Evolutionary conservation across 345 rosid genomes (phyloP).

Genomic region (Ceriops tagal): DNA sequence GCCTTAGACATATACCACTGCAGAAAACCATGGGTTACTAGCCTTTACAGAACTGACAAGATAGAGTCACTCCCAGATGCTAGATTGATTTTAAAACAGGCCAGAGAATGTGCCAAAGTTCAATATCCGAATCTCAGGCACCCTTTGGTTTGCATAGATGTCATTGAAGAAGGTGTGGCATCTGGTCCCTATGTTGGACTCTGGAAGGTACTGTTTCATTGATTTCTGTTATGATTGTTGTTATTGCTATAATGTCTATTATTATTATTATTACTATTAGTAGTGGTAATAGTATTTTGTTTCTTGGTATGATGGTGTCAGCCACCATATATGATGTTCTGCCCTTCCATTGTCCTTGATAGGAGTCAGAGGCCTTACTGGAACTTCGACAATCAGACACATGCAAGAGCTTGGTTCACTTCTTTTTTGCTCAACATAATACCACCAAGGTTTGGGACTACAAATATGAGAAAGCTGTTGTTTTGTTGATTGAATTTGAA

Average conservation of each 20-base stretch:
- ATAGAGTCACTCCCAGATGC: constrained; percentile 12
- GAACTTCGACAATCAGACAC: constrained; percentile 9
- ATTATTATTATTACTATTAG: not conserved
- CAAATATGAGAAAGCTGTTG: no score
- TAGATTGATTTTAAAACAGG: constrained; percentile 5
- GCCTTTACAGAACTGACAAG: constrained; percentile 11
- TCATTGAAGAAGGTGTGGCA: constrained; percentile 9
- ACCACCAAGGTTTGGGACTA: not conserved
- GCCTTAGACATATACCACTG: constrained; percentile 5
- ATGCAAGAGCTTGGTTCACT: constrained; percentile 13
- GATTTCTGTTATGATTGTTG: not conserved
- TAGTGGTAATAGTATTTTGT: not conserved
- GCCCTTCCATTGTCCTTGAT: no score
- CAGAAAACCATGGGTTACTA: constrained; percentile 13
- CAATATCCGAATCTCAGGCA: constrained; percentile 5
- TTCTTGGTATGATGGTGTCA: not conserved
- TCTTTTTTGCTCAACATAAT: not conserved
- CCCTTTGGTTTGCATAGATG: constrained; percentile 13
- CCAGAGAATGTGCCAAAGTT: not conserved
- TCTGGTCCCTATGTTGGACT: constrained; percentile 9
- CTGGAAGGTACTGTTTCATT: constrained; percentile 5
- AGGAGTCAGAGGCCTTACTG: constrained; percentile 7
- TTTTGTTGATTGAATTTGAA: no score
- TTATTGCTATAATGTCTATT: not conserved
- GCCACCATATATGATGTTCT: no score